These are phyloP conservation scores for Scenedesmus sp. DNA, from an alignment of 163 green algal species.

Conservation along the genomic window DNA sequence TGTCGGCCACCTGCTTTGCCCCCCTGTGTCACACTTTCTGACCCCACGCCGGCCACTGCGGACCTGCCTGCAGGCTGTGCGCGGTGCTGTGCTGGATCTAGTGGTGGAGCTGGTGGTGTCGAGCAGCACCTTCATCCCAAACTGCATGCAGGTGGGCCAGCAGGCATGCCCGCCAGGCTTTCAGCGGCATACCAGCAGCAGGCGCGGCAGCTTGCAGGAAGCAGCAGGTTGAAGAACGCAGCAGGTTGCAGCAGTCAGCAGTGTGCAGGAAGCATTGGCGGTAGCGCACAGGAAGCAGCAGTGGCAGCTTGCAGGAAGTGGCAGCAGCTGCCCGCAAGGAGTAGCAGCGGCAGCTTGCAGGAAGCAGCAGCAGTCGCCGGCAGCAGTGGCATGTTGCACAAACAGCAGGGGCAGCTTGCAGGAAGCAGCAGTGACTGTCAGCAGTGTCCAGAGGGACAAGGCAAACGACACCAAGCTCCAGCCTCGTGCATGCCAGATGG, in stretches of 20 bases:
- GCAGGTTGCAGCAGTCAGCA: neutral
- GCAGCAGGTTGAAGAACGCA: neutral
- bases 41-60: no score
- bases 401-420: no score
- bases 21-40: no score
- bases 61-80: constrained; percentile 58
- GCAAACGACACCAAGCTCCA: no score
- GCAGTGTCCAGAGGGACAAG: no score
- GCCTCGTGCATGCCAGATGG: no score
- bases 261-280: neutral
- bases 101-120: constrained; percentile 73
- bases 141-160: constrained; percentile 68
- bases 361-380: no score
- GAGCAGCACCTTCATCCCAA: constrained; percentile 74
- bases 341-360: neutral
- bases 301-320: no score
- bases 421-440: no score
- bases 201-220: neutral
- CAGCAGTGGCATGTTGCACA: no score
- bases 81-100: constrained; percentile 71
- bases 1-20: no score
- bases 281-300: no score
- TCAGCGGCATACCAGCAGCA: neutral
- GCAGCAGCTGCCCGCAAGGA: neutral
- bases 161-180: neutral